Conservation (phyloP, 2,329 filamentous ascomycete genomes). For the Dothideomycetes sp. region DNA sequence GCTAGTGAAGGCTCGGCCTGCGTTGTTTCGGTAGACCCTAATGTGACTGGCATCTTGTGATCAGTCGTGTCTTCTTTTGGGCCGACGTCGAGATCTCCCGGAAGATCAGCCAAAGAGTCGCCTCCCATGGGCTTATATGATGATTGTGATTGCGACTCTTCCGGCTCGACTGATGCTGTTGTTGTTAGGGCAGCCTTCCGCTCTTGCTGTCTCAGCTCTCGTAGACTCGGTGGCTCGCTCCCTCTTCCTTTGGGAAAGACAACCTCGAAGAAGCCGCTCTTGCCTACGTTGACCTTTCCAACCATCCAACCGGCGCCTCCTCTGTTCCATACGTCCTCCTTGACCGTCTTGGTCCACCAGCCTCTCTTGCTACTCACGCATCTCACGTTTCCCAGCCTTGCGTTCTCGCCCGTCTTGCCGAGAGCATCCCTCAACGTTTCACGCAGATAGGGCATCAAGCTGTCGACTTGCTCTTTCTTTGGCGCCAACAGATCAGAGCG, state of each 20-base stretch:
- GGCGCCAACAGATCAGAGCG: conserved; percentile 77
- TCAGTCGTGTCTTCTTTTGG: too few relatives aligned
- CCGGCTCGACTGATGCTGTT: too few relatives aligned
- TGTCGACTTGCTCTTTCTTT: conserved; percentile 71
- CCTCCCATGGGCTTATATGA: too few relatives aligned
- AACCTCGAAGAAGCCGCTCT: conserved; percentile 79
- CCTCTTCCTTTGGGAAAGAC: conserved; percentile 64
- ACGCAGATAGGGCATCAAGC: conserved; percentile 73
- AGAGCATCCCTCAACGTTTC: conserved; percentile 68
- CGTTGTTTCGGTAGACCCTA: too few relatives aligned
- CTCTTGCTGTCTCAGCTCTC: not conserved
- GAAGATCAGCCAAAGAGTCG: too few relatives aligned
- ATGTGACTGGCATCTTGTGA: too few relatives aligned
- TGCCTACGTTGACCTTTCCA: conserved; percentile 96
- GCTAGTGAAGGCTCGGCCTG: not conserved
- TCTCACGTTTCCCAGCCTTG: conserved; percentile 78
- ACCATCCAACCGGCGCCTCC: conserved; percentile 91
- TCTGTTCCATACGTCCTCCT: conserved; percentile 71
- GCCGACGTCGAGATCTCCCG: too few relatives aligned
- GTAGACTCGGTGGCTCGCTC: conserved; percentile 17
- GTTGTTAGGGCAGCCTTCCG: too few relatives aligned
- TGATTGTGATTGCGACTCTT: too few relatives aligned
- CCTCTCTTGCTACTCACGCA: conserved; percentile 76
- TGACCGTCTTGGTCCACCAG: conserved; percentile 87
- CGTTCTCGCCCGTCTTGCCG: conserved; percentile 51